These are phyloP conservation scores for Nothophaeocryptopus gaeumannii DNA, from an alignment of 2,329 filamentous ascomycete species.

Conservation along the genomic window DNA sequence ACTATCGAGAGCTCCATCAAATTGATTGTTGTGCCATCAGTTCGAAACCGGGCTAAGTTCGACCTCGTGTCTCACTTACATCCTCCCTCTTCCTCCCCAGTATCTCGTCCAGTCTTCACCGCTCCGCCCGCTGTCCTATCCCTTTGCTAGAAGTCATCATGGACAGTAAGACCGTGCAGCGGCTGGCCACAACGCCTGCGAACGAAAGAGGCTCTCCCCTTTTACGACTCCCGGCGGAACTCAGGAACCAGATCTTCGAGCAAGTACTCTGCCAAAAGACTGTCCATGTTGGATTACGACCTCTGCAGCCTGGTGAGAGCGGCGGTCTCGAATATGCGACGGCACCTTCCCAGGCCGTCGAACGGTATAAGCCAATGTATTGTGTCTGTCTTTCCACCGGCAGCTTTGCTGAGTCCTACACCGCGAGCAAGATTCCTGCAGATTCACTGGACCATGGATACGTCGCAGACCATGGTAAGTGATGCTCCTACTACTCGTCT, in stretches of 20 bases:
- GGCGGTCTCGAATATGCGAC: slow-evolving; percentile 10
- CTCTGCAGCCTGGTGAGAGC: slow-evolving; percentile 6
- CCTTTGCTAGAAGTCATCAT: neutral
- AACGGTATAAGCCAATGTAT: slow-evolving; percentile 14
- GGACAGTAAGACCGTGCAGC: no score
- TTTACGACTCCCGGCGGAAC: slow-evolving; percentile 16
- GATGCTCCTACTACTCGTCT: no score
- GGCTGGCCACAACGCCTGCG: no score
- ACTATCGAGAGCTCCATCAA: neutral
- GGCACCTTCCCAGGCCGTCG: neutral
- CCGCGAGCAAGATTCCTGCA: neutral
- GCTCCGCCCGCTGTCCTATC: no score
- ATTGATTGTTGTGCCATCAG: no score
- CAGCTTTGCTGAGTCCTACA: slow-evolving; percentile 1
- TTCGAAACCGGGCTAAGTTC: no score
- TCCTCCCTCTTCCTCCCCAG: no score
- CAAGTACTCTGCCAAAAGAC: slow-evolving; percentile 14
- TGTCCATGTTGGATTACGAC: slow-evolving; percentile 15
- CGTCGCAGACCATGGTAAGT: neutral
- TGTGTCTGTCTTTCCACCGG: slow-evolving; percentile 9
- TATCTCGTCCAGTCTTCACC: no score
- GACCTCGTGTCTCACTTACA: no score
- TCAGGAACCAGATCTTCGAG: slow-evolving; percentile 20
- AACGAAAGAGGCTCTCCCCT: slow-evolving; percentile 2
- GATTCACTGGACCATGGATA: slow-evolving; percentile 1